Evolutionary conservation across 495 filamentous ascomycete genomes (phyloP).

Genomic region (Bacidia gigantensis): DNA sequence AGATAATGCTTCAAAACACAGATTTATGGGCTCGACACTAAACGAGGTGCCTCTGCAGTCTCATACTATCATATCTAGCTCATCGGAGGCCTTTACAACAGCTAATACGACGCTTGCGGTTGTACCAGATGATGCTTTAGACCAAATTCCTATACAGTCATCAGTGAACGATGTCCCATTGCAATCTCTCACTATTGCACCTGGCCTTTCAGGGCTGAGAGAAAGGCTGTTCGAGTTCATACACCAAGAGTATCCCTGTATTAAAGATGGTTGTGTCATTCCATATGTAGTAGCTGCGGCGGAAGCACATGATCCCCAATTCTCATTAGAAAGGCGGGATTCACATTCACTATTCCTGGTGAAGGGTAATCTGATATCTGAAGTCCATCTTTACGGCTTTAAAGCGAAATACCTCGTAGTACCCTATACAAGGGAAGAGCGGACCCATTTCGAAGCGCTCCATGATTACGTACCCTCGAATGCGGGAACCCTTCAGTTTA

Average conservation of each 20-base stretch:
- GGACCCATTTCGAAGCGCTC: neutral
- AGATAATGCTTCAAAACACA: neutral
- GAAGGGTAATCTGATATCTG: neutral
- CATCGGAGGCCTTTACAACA: neutral
- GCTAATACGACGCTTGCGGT: neutral
- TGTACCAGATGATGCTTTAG: neutral
- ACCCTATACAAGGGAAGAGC: neutral
- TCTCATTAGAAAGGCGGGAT: neutral
- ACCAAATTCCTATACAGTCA: neutral
- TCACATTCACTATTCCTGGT: too few relatives aligned
- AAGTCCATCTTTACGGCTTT: neutral
- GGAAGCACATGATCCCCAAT: neutral
- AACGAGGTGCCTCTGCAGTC: neutral
- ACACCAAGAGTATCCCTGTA: neutral
- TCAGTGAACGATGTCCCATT: too few relatives aligned
- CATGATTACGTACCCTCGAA: neutral
- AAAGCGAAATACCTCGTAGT: neutral
- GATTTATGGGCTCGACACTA: neutral
- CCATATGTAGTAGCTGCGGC: neutral
- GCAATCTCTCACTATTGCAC: neutral
- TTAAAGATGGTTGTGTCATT: neutral
- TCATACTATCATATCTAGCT: neutral
- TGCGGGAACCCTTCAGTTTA: neutral
- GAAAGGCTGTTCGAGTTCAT: neutral
- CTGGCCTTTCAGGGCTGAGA: neutral